Evolutionary conservation across 2,329 filamentous ascomycete genomes (phyloP), one percentile per base, ranked within the genome.

Genomic region (Monascus ruber): DNA sequence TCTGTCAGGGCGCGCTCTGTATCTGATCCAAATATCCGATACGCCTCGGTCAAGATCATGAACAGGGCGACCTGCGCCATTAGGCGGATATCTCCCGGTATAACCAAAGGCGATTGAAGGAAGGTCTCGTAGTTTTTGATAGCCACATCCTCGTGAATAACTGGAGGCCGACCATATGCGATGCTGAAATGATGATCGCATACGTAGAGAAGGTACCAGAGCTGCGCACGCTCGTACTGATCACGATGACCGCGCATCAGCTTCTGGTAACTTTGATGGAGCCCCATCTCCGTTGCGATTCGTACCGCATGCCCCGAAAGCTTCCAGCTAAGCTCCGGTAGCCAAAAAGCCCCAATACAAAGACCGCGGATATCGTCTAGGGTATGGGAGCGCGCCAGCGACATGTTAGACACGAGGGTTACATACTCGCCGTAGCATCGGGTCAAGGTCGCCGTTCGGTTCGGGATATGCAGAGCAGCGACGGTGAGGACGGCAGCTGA

Each of bases 111-210:
- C 0, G 68, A 65, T 29, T 69, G 64, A n/a, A 77, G 55, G 34
- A 79, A 74, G 1, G 65, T 62, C 37, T 78, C 73, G 60, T 74
- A 74, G 4, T 74, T 73, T 36, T 73, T 69, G 31, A 79, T 73
- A 0, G 72, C 70, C 9, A 65, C 57, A 39, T 79, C 73, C 37
- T 79, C 75, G 26, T 73, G 71, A 0, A 78, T 72, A 6, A 77
- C 70, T 0, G 74, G 71, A 1, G 73, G 72, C 2, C 77, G 64
- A 2, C 74, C 74, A 39, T 80, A 79, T 0, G 77, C 60, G 24
- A 77, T 79, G 11, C 74, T 76, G 26, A 80, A 74, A 52, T 81
- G 77, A 44, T 79, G 77, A 48, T 81, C 77, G 49, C 76, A 80
- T 1, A 79, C 74, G 48, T 80, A 81, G 1, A 79, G 57, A 28